A percentile compares a stretch with the other conserved stretches of the same genome.
These are phyloP conservation scores for Cyclanthera cordifolia DNA, from an alignment of 306 rosid genomes.

Conservation along the genomic window DNA sequence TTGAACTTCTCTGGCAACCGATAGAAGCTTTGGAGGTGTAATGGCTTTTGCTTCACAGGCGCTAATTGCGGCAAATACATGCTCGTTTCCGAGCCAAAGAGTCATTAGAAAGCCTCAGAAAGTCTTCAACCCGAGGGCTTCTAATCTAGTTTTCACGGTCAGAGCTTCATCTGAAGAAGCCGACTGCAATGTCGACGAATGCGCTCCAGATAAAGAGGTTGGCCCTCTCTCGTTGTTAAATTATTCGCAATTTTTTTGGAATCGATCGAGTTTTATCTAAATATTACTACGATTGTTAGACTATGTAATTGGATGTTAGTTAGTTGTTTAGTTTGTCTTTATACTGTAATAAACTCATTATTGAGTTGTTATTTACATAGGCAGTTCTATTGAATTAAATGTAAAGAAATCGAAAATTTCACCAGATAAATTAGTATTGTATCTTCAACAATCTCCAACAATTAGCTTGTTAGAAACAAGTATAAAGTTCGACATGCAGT, in stretches of 20 bases:
- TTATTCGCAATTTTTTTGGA: neutral
- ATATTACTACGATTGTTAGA: neutral
- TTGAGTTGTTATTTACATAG: neutral
- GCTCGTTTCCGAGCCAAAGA: conserved; percentile 30
- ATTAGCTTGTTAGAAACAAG: neutral
- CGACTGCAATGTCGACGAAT: conserved; percentile 79
- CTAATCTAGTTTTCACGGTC: conserved; percentile 17
- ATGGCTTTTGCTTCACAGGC: conserved; percentile 70
- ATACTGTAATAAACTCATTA: neutral
- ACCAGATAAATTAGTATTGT: neutral
- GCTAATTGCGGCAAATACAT: conserved; percentile 49
- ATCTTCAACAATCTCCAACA: too few species aligned
- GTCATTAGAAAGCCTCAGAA: conserved; percentile 34
- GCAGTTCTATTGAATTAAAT: neutral
- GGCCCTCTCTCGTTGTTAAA: conserved; percentile 6
- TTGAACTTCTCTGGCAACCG: neutral
- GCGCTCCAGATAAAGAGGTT: conserved; percentile 96
- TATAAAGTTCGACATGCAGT: neutral
- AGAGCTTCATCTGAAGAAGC: conserved; percentile 62
- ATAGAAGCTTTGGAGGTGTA: neutral
- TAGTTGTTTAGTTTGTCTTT: neutral
- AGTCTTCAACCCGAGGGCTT: conserved; percentile 13
- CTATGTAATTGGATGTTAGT: neutral
- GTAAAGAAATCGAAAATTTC: neutral
- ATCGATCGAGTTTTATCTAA: neutral